Evolutionary conservation across 805 yeast species (phyloP).

Genomic region (Starmerella roubikii): DNA sequence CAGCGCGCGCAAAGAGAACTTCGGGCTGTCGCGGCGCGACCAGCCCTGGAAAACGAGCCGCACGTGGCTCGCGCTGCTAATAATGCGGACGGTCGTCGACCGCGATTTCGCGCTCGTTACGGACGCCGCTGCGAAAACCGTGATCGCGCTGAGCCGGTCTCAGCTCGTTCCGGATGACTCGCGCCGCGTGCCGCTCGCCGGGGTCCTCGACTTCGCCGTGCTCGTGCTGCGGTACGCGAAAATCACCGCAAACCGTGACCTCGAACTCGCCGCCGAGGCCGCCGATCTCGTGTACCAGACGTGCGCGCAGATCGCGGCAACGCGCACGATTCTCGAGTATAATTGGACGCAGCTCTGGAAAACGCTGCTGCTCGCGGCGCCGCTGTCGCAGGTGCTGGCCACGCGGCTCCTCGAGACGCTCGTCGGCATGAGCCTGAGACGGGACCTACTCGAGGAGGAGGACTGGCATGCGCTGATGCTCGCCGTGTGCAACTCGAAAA

Average conservation of each 20-base stretch:
- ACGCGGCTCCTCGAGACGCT: slow-evolving; percentile 18
- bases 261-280: slow-evolving; percentile 21
- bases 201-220: slow-evolving; percentile 26
- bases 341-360: slow-evolving; percentile 31
- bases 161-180: slow-evolving; percentile 17
- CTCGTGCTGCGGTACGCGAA: slow-evolving; percentile 20
- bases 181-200: slow-evolving; percentile 24
- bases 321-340: slow-evolving; percentile 18
- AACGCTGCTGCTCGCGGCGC: slow-evolving; percentile 23
- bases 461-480: slow-evolving; percentile 25
- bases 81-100: slow-evolving; percentile 25
- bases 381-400: neutral
- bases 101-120: slow-evolving; percentile 6
- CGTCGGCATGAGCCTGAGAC: slow-evolving; percentile 25
- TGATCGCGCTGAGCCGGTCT: slow-evolving; percentile 12
- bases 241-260: slow-evolving; percentile 23
- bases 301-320: slow-evolving; percentile 13
- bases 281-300: slow-evolving; percentile 20
- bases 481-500: slow-evolving; percentile 22
- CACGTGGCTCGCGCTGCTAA: slow-evolving; percentile 23
- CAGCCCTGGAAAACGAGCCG: slow-evolving; percentile 19
- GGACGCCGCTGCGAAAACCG: slow-evolving; percentile 7
- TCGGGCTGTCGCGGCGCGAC: slow-evolving; percentile 6
- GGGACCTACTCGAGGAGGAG: slow-evolving; percentile 23
- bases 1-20: slow-evolving; percentile 13